phyloP scores from a whole-genome alignment of 2,329 filamentous ascomycete species.

The Phialophora tarda region DNA sequence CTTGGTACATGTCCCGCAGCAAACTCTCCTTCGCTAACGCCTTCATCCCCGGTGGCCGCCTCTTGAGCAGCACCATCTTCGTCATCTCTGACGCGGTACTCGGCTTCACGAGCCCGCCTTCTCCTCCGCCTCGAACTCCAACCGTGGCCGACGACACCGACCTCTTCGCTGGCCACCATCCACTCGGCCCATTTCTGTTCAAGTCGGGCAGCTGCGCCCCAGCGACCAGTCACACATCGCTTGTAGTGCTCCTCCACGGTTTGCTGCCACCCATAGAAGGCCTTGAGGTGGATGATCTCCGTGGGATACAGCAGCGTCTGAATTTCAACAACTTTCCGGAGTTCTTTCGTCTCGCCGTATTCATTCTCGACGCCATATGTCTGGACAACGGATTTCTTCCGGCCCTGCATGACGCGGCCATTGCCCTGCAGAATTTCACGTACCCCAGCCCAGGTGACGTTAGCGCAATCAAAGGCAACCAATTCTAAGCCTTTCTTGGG shows the following conservation, averaged over 20 bases:
- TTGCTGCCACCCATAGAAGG: slow-evolving; percentile 93
- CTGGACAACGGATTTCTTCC: slow-evolving; percentile 36
- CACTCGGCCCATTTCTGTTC: slow-evolving; percentile 92
- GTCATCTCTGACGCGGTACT: slow-evolving; percentile 78
- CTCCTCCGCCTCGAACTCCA: slow-evolving; percentile 69
- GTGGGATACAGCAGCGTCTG: slow-evolving; percentile 65
- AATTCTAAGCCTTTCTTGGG: slow-evolving; percentile 72
- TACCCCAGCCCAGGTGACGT: slow-evolving; percentile 90
- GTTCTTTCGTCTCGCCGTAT: slow-evolving; percentile 31
- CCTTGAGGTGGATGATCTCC: slow-evolving; percentile 85
- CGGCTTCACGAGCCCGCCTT: slow-evolving; percentile 79
- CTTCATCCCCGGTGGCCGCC: slow-evolving; percentile 41
- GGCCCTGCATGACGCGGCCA: slow-evolving; percentile 63
- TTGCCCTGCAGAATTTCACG: slow-evolving; percentile 86
- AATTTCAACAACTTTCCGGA: slow-evolving; percentile 34
- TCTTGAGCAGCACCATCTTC: slow-evolving; percentile 59
- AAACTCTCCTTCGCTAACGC: slow-evolving; percentile 43
- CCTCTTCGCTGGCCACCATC: slow-evolving; percentile 91
- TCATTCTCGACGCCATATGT: slow-evolving; percentile 22
- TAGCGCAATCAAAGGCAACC: slow-evolving; percentile 87
- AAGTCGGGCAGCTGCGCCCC: slow-evolving; percentile 74
- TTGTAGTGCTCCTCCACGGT: slow-evolving; percentile 94
- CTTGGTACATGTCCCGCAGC: slow-evolving; percentile 26
- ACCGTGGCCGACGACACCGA: slow-evolving; percentile 65
- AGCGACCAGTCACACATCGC: slow-evolving; percentile 77